Evolutionary conservation across 2,329 filamentous ascomycete genomes (phyloP), one percentile per base, ranked within the genome.

Genomic region (Colletotrichum incanum): DNA sequence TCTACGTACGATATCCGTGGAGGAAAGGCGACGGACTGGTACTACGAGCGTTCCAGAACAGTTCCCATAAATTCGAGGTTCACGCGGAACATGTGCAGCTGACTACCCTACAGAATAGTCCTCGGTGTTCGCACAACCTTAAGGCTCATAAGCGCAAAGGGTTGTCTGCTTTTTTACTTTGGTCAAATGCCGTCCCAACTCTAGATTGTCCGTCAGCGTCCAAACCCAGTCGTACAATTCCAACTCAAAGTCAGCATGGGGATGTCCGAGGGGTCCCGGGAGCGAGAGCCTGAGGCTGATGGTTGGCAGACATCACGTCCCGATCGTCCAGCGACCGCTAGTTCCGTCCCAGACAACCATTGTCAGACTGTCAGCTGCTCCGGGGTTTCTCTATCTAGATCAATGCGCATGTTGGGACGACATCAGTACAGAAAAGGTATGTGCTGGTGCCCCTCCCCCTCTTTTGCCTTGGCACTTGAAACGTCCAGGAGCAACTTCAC

Each of bases 401-500:
- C 14, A 16, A 23, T 9, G 39, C 43, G 23, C 12, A 37, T 60
- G 23, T 61, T 71, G 63, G 41, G 55, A 71, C 67, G 49, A 54
- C 34, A 41, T 26, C 31, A 62, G 34, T 3, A 23, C 56, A 18
- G 4, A 3, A 20, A 18, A 37, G 6, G 18, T 43, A 12, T 18
- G 49, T 64, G 26, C 14, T 39, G 45, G 50, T 58, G 26, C 16
- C 41, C 4, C 18, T 31, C 56, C 58, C 47, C 34, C 23, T n/a
- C 5, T 20, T 2, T 26, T 12, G 16, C 41, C 14, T 26, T 28
- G 23, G 14, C 54, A 50, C 28, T 23, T 68, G 68, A 71, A 68
- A 71, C 68, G 41, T 26, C 18, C 6, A 20, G 9, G 47, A 50
- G 28, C n/a, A 41, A 41, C 8, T 5, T 23, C 56, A 56, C 47